Base-by-base conservation (phyloP, 257 asterid species). In the Euphrasia confusa region DNA sequence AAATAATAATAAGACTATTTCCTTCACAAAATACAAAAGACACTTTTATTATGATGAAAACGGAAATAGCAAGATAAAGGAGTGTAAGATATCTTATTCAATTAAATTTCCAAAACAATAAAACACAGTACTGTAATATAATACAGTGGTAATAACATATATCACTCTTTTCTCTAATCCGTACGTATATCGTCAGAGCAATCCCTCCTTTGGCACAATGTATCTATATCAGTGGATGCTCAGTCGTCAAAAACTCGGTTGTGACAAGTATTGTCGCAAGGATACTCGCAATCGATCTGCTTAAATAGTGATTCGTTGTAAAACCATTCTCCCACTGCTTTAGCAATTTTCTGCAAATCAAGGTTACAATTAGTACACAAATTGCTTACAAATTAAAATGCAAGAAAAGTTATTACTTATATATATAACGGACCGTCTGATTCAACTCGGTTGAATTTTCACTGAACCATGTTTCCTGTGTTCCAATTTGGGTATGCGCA, bases 401-500 rank as follows among this genome's bases (percentile, higher is more conserved):
- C 39, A 33, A 33, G 9, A 33, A 33, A 6, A 4, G 9, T 33
- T 4, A 5, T 33, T 33, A 6, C 24, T 21, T 33, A 6, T 33
- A 55, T 33, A 6, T 33, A 55, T 37, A 48, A 21, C 24, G 24
- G 0, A 85, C 99, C 91, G 78, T 84, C 79, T 77, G 67, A 57
- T 66, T 54, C 54, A 92, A 58, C 63, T 55, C 28, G 1, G 99
- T 97, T 14, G 99, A 84, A 72, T 80, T 87, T 32, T 28, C 11
- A 24, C 85, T 75, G 7, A 78, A 52, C 96, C 99, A 92, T 3
- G 92, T 83, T 72, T 89, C 95, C 67, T 92, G 99, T 70, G 54
- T 84, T 72, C 81, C 96, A 0, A 89, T 83, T 77, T 92, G 99
- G 80, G 97, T 89, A 74, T 92, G 99, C 1, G 96, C 90, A 14